These are phyloP conservation scores for Xerocomus cyaneibrunnescens DNA, from an alignment of 1,284 basidiomycete species.

Conservation along the genomic window DNA sequence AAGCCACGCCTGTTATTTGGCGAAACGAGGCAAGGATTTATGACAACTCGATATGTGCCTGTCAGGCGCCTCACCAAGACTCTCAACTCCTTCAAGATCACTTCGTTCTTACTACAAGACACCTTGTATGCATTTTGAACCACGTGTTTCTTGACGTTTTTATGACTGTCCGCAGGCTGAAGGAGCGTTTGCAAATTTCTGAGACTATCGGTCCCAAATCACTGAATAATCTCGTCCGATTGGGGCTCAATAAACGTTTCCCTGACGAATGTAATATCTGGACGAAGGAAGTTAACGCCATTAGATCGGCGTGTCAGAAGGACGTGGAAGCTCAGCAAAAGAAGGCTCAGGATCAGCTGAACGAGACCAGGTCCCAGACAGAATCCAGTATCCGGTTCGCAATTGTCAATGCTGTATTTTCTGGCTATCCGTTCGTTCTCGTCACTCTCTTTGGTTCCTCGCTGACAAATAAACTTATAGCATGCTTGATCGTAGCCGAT, in stretches of 20 bases:
- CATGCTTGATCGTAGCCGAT: conserved; percentile 21
- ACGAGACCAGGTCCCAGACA: conserved; percentile 2
- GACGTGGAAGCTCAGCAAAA: conserved; percentile 8
- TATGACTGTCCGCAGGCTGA: conserved; percentile 25
- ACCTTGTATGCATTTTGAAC: conserved; percentile 17
- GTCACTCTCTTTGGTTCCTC: background rate
- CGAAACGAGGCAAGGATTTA: conserved; percentile 37
- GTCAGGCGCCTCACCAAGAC: conserved; percentile 11
- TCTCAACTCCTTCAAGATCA: conserved; percentile 7
- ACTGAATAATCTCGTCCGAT: conserved; percentile 32
- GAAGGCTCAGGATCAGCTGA: conserved; percentile 15
- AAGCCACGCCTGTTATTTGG: conserved; percentile 35
- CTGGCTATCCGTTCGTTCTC: conserved; percentile 32
- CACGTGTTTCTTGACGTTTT: background rate
- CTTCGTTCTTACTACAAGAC: conserved; percentile 19
- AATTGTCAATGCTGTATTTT: conserved; percentile 27
- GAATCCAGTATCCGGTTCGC: conserved; percentile 29
- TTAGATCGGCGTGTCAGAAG: conserved; percentile 8
- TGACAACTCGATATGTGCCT: conserved; percentile 31
- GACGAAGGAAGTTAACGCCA: conserved; percentile 16
- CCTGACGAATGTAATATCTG: conserved; percentile 29
- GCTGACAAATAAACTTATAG: conserved; percentile 12
- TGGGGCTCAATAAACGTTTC: conserved; percentile 36
- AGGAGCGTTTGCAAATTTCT: conserved; percentile 31
- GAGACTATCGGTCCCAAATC: conserved; percentile 29